These are phyloP conservation scores for Penicillium malachiteum DNA, from an alignment of 495 filamentous ascomycete species.

Conservation along the genomic window DNA sequence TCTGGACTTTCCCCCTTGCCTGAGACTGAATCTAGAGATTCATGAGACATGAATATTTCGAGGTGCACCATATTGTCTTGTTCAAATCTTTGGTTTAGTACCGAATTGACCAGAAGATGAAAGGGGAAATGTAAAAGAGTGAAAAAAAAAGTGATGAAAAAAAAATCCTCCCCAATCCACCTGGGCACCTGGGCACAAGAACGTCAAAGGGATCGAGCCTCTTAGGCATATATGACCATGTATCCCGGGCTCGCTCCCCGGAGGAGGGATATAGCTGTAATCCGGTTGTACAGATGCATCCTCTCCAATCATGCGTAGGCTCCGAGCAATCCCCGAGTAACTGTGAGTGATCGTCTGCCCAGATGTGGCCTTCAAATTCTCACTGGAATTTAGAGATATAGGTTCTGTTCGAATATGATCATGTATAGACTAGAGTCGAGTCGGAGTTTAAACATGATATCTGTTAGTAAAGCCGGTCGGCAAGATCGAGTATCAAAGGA, in stretches of 20 bases:
- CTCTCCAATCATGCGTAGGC: slow-evolving; percentile 21
- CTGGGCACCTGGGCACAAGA: no score
- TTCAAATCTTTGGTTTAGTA: no score
- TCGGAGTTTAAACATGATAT: no score
- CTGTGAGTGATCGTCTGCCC: slow-evolving; percentile 21
- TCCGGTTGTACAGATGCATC: slow-evolving; percentile 17
- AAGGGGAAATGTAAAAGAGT: not conserved
- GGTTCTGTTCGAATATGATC: not conserved
- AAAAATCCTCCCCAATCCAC: not conserved
- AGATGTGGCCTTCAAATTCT: slow-evolving; percentile 11
- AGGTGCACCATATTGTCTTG: no score
- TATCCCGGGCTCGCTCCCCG: slow-evolving; percentile 11
- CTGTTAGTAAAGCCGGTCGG: no score
- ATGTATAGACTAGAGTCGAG: not conserved
- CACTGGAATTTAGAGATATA: not conserved
- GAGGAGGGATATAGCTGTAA: slow-evolving; percentile 10
- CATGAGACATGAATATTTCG: not conserved
- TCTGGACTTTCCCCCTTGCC: slow-evolving; percentile 18
- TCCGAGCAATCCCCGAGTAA: slow-evolving; percentile 22
- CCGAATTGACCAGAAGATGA: not conserved
- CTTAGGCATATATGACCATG: slow-evolving; percentile 6
- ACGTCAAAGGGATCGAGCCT: slow-evolving; percentile 2
- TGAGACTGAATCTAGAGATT: not conserved
- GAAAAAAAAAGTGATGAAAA: not conserved
- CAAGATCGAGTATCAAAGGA: no score